These are phyloP conservation scores for Santalum album DNA, from an alignment of 164 flowering plant species.

Conservation along the genomic window DNA sequence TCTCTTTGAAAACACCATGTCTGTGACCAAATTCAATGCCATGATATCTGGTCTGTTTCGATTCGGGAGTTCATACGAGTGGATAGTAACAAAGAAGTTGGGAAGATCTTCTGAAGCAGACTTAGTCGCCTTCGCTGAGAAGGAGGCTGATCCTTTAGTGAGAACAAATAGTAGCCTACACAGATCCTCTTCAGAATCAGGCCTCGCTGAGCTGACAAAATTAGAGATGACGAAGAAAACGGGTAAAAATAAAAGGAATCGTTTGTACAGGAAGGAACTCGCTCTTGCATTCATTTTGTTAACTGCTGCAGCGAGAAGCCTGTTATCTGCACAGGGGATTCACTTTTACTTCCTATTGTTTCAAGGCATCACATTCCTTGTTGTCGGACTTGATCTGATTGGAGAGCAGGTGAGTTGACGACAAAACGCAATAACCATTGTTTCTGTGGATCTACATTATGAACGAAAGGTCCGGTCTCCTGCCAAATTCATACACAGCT, in stretches of 20 bases:
- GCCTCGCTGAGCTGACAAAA: constrained; percentile 49
- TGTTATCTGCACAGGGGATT: constrained; percentile 87
- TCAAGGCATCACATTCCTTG: constrained; percentile 78
- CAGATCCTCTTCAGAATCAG: constrained; percentile 69
- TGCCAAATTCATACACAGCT: too few relatives aligned
- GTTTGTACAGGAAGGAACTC: constrained; percentile 75
- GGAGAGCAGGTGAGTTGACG: constrained; percentile 87
- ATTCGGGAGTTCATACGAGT: constrained; percentile 82
- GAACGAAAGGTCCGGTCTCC: too few relatives aligned
- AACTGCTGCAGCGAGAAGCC: constrained; percentile 77
- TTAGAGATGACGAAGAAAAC: constrained; percentile 41
- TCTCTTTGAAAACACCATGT: constrained; percentile 94
- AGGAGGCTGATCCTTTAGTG: constrained; percentile 33
- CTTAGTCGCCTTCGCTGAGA: constrained; percentile 57
- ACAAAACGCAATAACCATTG: not conserved
- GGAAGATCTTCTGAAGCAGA: constrained; percentile 93
- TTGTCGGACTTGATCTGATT: constrained; percentile 86
- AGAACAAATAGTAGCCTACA: constrained; percentile 23
- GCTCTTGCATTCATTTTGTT: constrained; percentile 75
- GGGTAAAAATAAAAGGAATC: constrained; percentile 45
- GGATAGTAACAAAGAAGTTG: constrained; percentile 87
- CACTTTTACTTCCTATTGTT: constrained; percentile 89
- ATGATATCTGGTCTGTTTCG: constrained; percentile 91
- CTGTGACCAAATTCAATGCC: constrained; percentile 94
- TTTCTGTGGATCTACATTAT: not conserved